phyloP scores from a whole-genome alignment of 2,329 filamentous ascomycete species.

The Nemania sp. region DNA sequence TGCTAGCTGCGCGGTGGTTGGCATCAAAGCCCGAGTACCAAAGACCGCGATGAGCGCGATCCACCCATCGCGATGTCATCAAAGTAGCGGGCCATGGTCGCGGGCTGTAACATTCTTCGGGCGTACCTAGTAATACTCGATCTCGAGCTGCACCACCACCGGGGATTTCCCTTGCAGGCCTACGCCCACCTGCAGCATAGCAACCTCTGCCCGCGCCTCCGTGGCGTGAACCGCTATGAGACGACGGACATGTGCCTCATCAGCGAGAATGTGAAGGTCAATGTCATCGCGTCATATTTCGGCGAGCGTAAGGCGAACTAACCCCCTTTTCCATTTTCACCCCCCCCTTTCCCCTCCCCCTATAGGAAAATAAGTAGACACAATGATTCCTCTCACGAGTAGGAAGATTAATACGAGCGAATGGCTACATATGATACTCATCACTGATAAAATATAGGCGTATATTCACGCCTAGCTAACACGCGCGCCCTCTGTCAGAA shows the following conservation, averaged over 20 bases:
- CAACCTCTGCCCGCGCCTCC: conserved; percentile 78
- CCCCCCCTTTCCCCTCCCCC: too few relatives aligned
- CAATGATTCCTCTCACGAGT: too few relatives aligned
- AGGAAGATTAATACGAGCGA: too few relatives aligned
- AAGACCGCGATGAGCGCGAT: conserved; percentile 6
- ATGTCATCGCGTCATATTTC: conserved; percentile 84
- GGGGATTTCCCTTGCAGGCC: conserved; percentile 59
- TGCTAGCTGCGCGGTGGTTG: too few relatives aligned
- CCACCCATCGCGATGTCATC: conserved; percentile 29
- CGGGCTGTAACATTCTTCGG: background rate
- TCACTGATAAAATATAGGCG: too few relatives aligned
- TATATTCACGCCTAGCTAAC: background rate
- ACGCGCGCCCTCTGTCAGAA: too few relatives aligned
- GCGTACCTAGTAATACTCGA: background rate
- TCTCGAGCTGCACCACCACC: background rate
- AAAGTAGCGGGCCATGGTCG: conserved; percentile 28
- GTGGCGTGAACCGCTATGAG: conserved; percentile 80
- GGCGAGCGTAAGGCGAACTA: conserved; percentile 63
- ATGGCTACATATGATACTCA: too few relatives aligned
- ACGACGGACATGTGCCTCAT: conserved; percentile 79
- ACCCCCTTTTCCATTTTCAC: background rate
- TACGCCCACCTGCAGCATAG: conserved; percentile 78
- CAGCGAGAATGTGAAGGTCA: conserved; percentile 73
- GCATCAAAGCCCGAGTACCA: too few relatives aligned
- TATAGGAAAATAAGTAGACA: too few relatives aligned